Conservation (phyloP, 805 yeast species). For the Pichia ethanolica region DNA sequence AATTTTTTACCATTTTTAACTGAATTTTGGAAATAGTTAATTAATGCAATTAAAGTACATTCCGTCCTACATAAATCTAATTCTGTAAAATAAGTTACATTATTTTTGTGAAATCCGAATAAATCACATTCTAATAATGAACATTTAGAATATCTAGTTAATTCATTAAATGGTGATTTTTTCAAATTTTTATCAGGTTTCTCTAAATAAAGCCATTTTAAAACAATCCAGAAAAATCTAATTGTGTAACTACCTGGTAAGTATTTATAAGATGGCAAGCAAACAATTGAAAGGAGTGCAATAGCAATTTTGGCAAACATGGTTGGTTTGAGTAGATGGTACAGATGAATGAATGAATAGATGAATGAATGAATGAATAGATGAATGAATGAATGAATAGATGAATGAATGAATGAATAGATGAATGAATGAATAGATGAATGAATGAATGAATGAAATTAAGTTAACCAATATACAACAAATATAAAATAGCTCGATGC, state of each 20-base stretch:
- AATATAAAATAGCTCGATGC: no score
- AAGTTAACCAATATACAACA: no score
- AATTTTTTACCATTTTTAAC: conserved; percentile 22
- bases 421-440: no score
- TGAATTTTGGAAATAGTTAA: conserved; percentile 19
- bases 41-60: conserved; percentile 47
- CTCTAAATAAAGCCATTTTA: conserved; percentile 36
- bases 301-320: not conserved
- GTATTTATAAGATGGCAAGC: conserved; percentile 44
- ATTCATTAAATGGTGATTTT: conserved; percentile 7
- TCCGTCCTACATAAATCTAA: conserved; percentile 72
- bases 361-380: no score
- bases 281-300: conserved; percentile 2
- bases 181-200: conserved; percentile 12
- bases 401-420: no score
- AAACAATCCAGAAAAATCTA: conserved; percentile 48
- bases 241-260: conserved; percentile 60
- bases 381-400: no score
- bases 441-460: no score
- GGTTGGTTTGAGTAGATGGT: no score
- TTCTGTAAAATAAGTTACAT: conserved; percentile 77
- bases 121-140: conserved; percentile 79
- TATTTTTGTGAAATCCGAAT: conserved; percentile 73
- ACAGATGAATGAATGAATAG: no score
- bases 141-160: conserved; percentile 28